Conservation (phyloP, 176 grass and related monocot species). For the Oryza meyeriana region DNA sequence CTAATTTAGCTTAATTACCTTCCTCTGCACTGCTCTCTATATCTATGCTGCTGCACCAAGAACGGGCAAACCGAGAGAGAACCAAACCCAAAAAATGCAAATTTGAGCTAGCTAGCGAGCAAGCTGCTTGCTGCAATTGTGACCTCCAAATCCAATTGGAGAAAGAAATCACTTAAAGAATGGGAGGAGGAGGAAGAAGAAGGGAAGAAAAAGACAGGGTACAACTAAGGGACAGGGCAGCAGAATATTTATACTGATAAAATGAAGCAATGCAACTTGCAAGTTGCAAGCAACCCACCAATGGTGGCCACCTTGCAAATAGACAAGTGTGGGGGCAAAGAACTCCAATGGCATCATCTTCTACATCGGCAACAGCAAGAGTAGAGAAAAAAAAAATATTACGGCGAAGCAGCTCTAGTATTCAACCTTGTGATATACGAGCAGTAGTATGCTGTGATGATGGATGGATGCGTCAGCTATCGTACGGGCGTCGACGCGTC, state of each 20-base stretch:
- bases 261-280: slow-evolving; percentile 16
- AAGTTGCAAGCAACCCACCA: neutral
- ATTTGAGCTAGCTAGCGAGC: neutral
- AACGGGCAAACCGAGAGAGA: neutral
- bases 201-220: slow-evolving; percentile 32
- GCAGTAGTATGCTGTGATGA: no score
- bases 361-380: no score
- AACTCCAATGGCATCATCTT: neutral
- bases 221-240: slow-evolving; percentile 32
- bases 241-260: slow-evolving; percentile 35
- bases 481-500: slow-evolving; percentile 1
- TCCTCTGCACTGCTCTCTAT: neutral
- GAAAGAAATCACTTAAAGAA: neutral
- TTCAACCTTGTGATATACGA: neutral
- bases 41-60: neutral
- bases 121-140: neutral
- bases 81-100: neutral
- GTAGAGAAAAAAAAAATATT: no score
- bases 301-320: slow-evolving; percentile 1
- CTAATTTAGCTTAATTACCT: neutral
- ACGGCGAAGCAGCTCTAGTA: neutral
- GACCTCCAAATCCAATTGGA: neutral
- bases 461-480: neutral
- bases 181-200: neutral
- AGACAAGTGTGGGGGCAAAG: slow-evolving; percentile 9